Conservation (phyloP, 2,329 filamentous ascomycete genomes). For the Aspergillus quadricinctus region DNA sequence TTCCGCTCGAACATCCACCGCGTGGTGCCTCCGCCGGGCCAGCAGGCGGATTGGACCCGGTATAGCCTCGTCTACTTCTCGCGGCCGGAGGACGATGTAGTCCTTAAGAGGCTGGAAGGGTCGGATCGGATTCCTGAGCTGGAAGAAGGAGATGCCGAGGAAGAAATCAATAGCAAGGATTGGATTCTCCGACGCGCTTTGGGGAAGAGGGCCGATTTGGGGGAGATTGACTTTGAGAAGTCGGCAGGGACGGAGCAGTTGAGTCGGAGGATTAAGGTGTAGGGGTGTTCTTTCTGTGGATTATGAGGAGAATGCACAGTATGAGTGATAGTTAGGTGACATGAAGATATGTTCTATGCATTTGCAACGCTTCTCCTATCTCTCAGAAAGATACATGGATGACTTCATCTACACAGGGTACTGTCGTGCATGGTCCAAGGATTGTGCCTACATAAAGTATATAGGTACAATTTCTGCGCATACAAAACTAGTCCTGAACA, state of each 20-base stretch:
- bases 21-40: conserved; percentile 47
- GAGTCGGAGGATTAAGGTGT: conserved; percentile 28
- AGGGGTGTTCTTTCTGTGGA: neutral
- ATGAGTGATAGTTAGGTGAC: neutral
- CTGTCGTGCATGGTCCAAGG: neutral
- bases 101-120: conserved; percentile 38
- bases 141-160: conserved; percentile 27
- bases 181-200: conserved; percentile 41
- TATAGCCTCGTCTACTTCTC: conserved; percentile 55
- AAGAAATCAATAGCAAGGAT: conserved; percentile 38
- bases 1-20: conserved; percentile 45
- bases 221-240: conserved; percentile 29
- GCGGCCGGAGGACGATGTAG: conserved; percentile 47
- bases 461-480: neutral
- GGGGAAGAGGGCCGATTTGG: conserved; percentile 27
- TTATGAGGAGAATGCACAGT: neutral
- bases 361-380: neutral
- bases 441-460: neutral
- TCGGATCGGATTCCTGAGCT: conserved; percentile 32
- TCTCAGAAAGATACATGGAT: neutral
- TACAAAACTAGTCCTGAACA: no score
- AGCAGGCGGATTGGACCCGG: conserved; percentile 42
- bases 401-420: neutral
- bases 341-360: neutral
- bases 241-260: conserved; percentile 31